phyloP scores from a whole-genome alignment of 148 eudicot species.

The Amaranthus cruentus region DNA sequence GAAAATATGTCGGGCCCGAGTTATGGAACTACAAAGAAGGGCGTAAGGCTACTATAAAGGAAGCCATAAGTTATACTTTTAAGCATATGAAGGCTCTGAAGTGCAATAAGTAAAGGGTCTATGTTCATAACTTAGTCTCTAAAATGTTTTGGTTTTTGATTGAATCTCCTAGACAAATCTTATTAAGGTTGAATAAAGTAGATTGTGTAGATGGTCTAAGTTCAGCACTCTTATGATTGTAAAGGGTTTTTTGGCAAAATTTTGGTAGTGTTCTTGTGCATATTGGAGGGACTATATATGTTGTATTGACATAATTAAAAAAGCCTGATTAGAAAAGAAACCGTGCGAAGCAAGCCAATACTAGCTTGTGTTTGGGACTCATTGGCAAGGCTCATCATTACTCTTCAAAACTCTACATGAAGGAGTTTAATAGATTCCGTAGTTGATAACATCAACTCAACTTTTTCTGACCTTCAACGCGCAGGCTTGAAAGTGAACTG shows the following conservation, averaged over 20 bases:
- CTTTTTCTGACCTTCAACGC: constrained; percentile 8
- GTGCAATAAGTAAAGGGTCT: constrained; percentile 26
- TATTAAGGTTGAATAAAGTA: too few relatives aligned
- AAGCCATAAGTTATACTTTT: constrained; percentile 41
- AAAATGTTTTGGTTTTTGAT: too few relatives aligned
- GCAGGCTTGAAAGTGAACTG: constrained; percentile 21
- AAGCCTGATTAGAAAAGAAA: constrained; percentile 6
- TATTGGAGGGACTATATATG: too few relatives aligned
- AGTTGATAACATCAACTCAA: constrained; percentile 4
- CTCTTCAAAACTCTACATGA: constrained; percentile 9
- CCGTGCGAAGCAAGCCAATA: constrained; percentile 8
- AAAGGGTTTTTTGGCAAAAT: too few relatives aligned
- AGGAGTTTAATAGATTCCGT: constrained; percentile 9
- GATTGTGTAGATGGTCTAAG: too few relatives aligned
- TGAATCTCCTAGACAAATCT: too few relatives aligned
- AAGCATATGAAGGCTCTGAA: constrained; percentile 37
- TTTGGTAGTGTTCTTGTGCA: too few relatives aligned
- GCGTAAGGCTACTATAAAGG: constrained; percentile 62
- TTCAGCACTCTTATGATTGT: too few relatives aligned
- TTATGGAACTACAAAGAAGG: constrained; percentile 60
- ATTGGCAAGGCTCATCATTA: constrained; percentile 16
- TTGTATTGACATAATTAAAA: too few relatives aligned
- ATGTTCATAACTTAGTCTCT: too few relatives aligned
- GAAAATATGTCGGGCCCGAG: constrained; percentile 46
- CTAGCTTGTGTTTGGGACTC: constrained; percentile 19